Conservation (phyloP, 192 early-diverging fungal genomes). For the Backusella parvicylindrica region DNA sequence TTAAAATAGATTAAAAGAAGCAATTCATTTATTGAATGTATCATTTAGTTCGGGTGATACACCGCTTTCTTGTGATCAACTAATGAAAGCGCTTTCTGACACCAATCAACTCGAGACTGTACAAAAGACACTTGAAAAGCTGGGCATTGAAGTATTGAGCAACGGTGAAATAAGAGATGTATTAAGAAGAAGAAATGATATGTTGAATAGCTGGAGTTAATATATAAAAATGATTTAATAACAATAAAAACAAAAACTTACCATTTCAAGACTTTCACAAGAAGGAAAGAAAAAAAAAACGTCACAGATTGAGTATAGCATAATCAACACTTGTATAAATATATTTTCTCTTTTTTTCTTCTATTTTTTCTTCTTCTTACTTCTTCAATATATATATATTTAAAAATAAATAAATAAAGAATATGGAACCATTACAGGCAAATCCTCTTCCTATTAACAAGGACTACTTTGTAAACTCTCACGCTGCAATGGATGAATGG, state of each 20-base stretch:
- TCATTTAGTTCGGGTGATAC: not conserved
- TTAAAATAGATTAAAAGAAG: conserved; percentile 26
- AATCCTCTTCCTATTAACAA: not conserved
- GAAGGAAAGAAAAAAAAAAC: not conserved
- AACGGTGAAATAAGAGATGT: conserved; percentile 23
- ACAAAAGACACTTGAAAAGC: not conserved
- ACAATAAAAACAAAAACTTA: not conserved
- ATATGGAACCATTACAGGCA: not conserved
- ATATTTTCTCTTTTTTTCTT: conserved; percentile 1
- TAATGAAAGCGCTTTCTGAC: conserved; percentile 12
- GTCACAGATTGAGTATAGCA: too few species aligned
- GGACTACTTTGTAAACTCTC: not conserved
- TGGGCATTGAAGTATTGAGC: conserved; percentile 25
- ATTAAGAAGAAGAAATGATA: conserved; percentile 26
- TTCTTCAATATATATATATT: not conserved
- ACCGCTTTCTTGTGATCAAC: not conserved
- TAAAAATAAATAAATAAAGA: not conserved
- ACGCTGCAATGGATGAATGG: conserved; percentile 40
- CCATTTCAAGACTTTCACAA: not conserved
- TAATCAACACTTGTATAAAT: too few species aligned
- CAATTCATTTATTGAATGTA: conserved; percentile 21
- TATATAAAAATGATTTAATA: not conserved
- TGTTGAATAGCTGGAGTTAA: conserved; percentile 24
- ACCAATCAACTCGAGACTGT: not conserved
- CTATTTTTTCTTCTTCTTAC: not conserved